Base-by-base conservation (phyloP, 164 flowering plant genomes). In the Stephania cephalantha region DNA sequence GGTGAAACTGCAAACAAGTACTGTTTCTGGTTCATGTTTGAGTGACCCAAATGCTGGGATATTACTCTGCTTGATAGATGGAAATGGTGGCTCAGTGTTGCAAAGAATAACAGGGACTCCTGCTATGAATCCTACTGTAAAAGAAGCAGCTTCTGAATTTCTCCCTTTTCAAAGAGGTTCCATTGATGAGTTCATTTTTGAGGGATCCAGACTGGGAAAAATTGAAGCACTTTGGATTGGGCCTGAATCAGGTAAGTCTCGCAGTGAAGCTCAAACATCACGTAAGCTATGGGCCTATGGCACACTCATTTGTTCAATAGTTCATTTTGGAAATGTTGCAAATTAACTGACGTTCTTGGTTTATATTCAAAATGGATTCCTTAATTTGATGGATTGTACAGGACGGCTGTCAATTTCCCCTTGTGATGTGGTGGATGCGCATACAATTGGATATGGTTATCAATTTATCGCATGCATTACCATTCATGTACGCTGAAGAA, bases 191-290 rank as follows among this genome's bases (percentile, higher is more conserved):
- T 85, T 92, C 81, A 72, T 78, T 30, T 92, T 92, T 67, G 71
- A 81, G 76, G 98, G 95, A 68, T 93, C 91, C 52, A 80, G 78
- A 72, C 81, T 95, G 42, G 91, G 84, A 71, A 83, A 80, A 72
- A 72, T 95, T 75, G 77, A 75, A 79, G 95, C 97, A 46, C 73
- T 95, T 73, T 92, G 98, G 98, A 72, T 95, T 74, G 81, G 98
- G 55, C 71, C 86, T 76, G 97, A 90, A 72, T 90, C 95, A 88
- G 97, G 97, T 92, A 74, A 48, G 82, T 81, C 68, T 80, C 65
- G 4, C 61, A 18, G 18, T 6, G 22, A 46, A 42, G 48, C 2
- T 48, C 53, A 48, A 48, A 48, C 13, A 48, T 48, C 53, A 48
- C 53, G 6, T 12, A 48, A 35, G 42, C 42, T 35, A 48, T 48